Base-by-base conservation (phyloP, 1,284 basidiomycete species). In the Austropuccinia psidii region DNA sequence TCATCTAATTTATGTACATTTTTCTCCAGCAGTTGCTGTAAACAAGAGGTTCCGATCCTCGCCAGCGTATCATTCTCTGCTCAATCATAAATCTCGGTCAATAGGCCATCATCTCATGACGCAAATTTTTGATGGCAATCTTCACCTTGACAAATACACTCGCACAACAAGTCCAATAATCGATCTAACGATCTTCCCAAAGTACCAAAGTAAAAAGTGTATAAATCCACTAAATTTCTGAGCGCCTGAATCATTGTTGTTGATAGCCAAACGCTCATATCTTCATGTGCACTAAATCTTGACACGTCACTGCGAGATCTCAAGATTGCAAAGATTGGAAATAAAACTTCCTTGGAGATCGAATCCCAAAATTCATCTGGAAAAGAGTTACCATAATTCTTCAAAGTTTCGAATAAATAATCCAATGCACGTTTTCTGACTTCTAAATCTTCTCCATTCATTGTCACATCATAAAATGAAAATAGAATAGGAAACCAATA, bases 211-310 rank as follows among this genome's bases (percentile, higher is more conserved):
- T 93, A 96, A 83, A 87, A 91, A 1, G 96, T 96, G 82, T 96
- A 99, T 24, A 99, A 86, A 79, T 96, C 92, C 75, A 99, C 91
- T 76, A 98, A 85, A 81, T 98, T 92, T 41, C 96, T 87, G 73
- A 99, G 85, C 0, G 96, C 96, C 80, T 98, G 95, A 72, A 99
- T 98, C 89, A 99, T 94, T 1, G 96, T 99, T 8, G 96, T 98
- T 52, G 93, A 97, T 58, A 99, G 83, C 96, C 96, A 99, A 17
- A 99, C 94, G 78, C 93, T 96, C 93, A 98, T 96, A 78, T 98
- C 96, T 80, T 98, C 96, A 79, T 97, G 92, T 1, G 92, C 94
- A 79, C 85, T 91, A 84, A 98, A 98, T 33, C 93, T 87, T 17
- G 90, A 91, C 39, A 98, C 82, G 80, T 97, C 94, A 29, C 82